These are phyloP conservation scores for Paratinospora sagittata DNA, from an alignment of 164 flowering plant genomes.

Conservation along the genomic window DNA sequence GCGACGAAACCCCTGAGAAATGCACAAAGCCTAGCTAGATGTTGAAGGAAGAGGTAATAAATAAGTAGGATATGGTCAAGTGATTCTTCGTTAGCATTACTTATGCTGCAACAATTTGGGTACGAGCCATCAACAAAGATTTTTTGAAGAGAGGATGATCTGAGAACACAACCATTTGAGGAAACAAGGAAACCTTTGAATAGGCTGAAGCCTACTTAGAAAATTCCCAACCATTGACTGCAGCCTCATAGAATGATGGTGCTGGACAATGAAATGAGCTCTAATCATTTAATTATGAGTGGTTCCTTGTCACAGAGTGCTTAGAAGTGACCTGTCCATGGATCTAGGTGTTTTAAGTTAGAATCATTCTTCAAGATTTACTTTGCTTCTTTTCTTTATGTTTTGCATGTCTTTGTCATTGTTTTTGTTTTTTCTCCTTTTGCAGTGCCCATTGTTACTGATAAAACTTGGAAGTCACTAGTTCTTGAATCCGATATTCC, in stretches of 20 bases:
- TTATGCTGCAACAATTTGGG: background rate
- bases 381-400: background rate
- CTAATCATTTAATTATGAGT: background rate
- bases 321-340: background rate
- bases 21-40: too few species aligned
- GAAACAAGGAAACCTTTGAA: background rate
- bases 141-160: background rate
- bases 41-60: too few species aligned
- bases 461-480: conserved; percentile 58
- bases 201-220: background rate
- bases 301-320: background rate
- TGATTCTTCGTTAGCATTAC: background rate
- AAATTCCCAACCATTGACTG: background rate
- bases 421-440: background rate
- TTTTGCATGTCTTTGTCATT: background rate
- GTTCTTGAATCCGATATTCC: conserved; percentile 52
- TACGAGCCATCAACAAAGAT: background rate
- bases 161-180: background rate
- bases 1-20: too few species aligned
- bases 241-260: background rate
- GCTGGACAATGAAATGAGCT: background rate
- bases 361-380: background rate
- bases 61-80: too few species aligned
- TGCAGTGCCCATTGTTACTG: conserved; percentile 63
- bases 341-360: background rate